Base-by-base conservation (phyloP, 495 filamentous ascomycete genomes). In the Penicillium coprophilum region DNA sequence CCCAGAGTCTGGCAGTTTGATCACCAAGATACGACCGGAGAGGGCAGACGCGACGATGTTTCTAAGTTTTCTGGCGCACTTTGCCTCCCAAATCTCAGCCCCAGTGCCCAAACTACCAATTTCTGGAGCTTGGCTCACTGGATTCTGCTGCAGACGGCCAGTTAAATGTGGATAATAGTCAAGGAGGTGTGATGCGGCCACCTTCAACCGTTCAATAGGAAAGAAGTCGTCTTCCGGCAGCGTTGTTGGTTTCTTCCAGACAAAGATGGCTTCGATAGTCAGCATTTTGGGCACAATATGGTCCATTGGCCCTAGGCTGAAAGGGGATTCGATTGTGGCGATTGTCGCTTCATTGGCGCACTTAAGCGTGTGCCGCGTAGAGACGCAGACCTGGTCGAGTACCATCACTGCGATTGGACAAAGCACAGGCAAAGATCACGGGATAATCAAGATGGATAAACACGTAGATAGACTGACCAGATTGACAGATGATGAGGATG, bases 91-190 rank as follows among this genome's bases (percentile, higher is more conserved):
- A 27, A 52, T 27, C 21, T 52, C 50, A 13, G 27, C 50, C 0
- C 50, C 50, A 31, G 21, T 8, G 12, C 38, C 50, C 23, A 52
- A 7, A 7, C 2, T 24, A 3, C 15, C 24, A 20, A 52, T 43
- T 10, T 52, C 32, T 7, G 46, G 3, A 31, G 38, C 54, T 24
- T 19, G 27, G 31, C 13, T 44, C 12, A 11, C 23, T n/a, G 46
- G 6, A 19, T 56, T 49, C 11, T 24, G 27, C 12, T 40, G 34
- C n/a, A 56, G 32, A 19, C 54, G 54, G 3, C 46, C 54, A n/a
- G 46, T 56, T 24, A 56, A 24, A 15, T 56, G 54, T 6, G 54
- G 54, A 34, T 56, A 56, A 23, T 56, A 31, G 24, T 56, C 46
- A 5, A 56, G 46, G 2, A 56, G 46, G 21, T 50, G 30, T 0